Evolutionary conservation across 345 rosid genomes (phyloP).

Genomic region (Lepidium aucheri): DNA sequence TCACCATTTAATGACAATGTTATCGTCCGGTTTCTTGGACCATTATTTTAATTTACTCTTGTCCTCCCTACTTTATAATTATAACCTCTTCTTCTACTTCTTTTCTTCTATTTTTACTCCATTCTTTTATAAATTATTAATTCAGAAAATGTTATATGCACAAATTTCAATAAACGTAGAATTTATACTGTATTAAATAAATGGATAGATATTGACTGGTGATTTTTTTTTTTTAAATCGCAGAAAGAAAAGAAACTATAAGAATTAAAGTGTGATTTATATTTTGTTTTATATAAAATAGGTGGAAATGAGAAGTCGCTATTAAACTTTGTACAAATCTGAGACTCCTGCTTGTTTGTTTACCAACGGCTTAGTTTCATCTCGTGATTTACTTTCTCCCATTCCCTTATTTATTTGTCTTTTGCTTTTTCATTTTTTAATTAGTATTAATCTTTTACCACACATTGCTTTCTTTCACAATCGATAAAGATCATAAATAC

Average conservation of each 20-base stretch:
- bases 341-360: constrained; percentile 20
- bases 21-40: constrained; percentile 9
- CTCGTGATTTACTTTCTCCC: constrained; percentile 33
- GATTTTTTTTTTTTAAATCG: no score
- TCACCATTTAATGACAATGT: constrained; percentile 10
- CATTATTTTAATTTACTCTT: constrained; percentile 8
- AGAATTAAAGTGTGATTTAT: no score
- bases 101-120: background rate
- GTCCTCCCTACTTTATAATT: constrained; percentile 4
- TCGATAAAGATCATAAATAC: constrained; percentile 24
- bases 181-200: no score
- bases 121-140: no score
- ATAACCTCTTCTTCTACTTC: background rate
- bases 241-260: no score
- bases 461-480: constrained; percentile 25
- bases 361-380: constrained; percentile 22
- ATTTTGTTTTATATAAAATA: background rate
- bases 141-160: no score
- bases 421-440: constrained; percentile 15
- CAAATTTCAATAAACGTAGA: no score
- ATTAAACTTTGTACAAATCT: constrained; percentile 30
- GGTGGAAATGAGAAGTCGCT: constrained; percentile 27
- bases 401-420: constrained; percentile 20
- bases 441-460: background rate
- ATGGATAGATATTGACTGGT: no score